Evolutionary conservation across 1,284 basidiomycete species (phyloP), one percentile per base, ranked within the genome.

Genomic region (Trichosporon sp.): DNA sequence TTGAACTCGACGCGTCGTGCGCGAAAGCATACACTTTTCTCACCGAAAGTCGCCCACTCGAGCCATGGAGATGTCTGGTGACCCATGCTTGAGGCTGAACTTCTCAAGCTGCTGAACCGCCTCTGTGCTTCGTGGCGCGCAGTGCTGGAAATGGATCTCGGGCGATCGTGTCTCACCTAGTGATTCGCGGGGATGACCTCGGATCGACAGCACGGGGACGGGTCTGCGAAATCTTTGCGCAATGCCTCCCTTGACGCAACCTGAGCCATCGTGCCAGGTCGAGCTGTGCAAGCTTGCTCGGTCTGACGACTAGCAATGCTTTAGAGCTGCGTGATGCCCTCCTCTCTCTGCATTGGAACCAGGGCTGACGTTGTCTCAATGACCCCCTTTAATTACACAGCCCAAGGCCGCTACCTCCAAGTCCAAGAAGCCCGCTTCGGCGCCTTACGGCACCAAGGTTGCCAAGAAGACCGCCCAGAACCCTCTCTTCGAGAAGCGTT

Each of bases 401-500:
- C 83, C 83, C 77, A 85, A 84, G 79, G 82, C 82, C 78, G 76
- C 79, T 73, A 82, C 83, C 78, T 79, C 83, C 82, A 84, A 84
- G 76, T 82, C 83, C 70, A 84, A 80, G 81, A 84, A 80, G 82
- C 79, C 83, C 76, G 84, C 84, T 68, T 71, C 83, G 66, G 81
- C 82, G 71, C 84, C 84, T 76, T 84, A 90, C 80, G 89, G 89
- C 77, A 89, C 87, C 86, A 93, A 93, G 87, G 80, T 88, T 72
- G 83, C 88, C 78, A 93, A 94, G 87, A 87, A 87, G 85, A 84
- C 88, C 70, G 89, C 90, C 83, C 95, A 96, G 88, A 98, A 98
- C 89, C 94, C 96, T 82, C 91, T 98, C 81, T 97, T 98, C 85
- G 95, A 98, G 89, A 86, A 94, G 76, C 88, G 85, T 76, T 89